Base-by-base conservation (phyloP, 352 stramenopile species). In the Globisporangium cylindrosporum region DNA sequence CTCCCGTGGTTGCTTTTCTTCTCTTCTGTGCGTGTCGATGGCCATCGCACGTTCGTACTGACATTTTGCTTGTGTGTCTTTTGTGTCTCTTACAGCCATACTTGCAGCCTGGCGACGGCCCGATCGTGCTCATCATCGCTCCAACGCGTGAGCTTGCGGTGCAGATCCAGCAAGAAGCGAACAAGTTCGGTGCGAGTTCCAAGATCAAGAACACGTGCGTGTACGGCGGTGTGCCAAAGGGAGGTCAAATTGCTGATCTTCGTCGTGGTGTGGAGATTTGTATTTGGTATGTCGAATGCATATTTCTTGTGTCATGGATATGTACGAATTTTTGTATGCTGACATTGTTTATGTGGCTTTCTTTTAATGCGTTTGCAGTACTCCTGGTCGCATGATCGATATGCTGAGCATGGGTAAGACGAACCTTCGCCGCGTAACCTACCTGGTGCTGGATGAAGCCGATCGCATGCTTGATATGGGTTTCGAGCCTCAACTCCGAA, bases 201-300 rank as follows among this genome's bases (percentile, higher is more conserved):
- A 98, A 98, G 73, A 99, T 99, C 76, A 99, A 99, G 75, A 99
- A 99, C 77, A 99, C 97, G 53, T 99, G 98, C 70, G 93, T 99
- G 18, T 99, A 99, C 74, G 98, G 98, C 61, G 98, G 98, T 80
- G 98, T 99, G 22, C 95, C 97, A 20, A 99, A 99, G 82, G 82
- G 90, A 18, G 81, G 80, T 22, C 96, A 99, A 81, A 92, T 94
- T 36, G 77, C 80, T 48, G 93, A 96, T 54, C 75, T 98, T 48
- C 80, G 80, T 68, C 84, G 84, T 32, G 84, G 86, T 66, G 88
- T 94, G 5, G 84, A 94, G 67, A 91, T 95, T 36, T 95, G 88
- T 66, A 95, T 95, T 70, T 95, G 88, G 77, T 83, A 64, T 25
- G 73, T 68, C 9, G 15, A 49, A 49, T 20, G 41, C 10, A n/a